phyloP scores from a whole-genome alignment of 345 rosid genomes.

The Citrus trifoliata region DNA sequence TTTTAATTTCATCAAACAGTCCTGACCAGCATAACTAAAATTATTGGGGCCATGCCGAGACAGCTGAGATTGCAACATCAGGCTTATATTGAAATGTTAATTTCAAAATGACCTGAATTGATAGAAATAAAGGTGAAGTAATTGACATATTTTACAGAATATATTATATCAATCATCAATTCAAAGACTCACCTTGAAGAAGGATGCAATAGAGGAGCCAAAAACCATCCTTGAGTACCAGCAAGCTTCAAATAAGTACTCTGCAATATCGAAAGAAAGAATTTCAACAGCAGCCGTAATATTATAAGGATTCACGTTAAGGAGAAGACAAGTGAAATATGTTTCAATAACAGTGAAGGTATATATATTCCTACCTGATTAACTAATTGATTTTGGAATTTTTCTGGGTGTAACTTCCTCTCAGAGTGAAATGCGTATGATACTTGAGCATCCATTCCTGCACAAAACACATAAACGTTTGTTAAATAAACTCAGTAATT shows the following conservation, averaged over 20 bases:
- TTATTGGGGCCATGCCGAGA: neutral
- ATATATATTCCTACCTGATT: slow-evolving; percentile 45
- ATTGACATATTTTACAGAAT: neutral
- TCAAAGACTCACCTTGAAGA: slow-evolving; percentile 44
- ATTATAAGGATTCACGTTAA: neutral
- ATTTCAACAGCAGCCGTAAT: neutral
- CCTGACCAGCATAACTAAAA: neutral
- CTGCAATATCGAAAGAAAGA: slow-evolving; percentile 34
- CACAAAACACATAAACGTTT: slow-evolving; percentile 1
- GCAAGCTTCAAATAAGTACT: slow-evolving; percentile 63
- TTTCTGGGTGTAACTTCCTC: slow-evolving; percentile 63
- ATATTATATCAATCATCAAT: neutral
- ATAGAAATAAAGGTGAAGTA: neutral
- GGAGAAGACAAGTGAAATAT: neutral
- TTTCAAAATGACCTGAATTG: neutral
- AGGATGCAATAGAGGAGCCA: slow-evolving; percentile 49
- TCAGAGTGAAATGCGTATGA: slow-evolving; percentile 73
- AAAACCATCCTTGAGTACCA: slow-evolving; percentile 68
- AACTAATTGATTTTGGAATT: slow-evolving; percentile 58
- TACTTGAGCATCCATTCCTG: slow-evolving; percentile 83
- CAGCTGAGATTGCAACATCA: neutral
- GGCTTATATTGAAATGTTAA: neutral
- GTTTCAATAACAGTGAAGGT: neutral
- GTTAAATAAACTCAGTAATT: neutral
- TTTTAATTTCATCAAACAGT: neutral